phyloP scores from a whole-genome alignment of 768 basidiomycete species.

The Mycena alexandri region DNA sequence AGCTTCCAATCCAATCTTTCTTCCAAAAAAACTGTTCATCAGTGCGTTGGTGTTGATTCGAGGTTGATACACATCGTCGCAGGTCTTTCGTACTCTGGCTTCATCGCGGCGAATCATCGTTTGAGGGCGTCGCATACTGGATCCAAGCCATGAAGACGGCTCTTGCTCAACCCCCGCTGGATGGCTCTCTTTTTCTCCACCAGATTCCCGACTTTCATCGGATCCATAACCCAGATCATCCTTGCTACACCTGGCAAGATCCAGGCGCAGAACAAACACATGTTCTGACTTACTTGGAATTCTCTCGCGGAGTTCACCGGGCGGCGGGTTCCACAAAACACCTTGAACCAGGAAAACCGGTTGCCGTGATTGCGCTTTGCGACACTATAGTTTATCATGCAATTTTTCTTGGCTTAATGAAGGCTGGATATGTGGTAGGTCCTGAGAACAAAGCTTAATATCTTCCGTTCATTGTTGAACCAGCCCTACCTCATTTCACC shows the following conservation, averaged over 20 bases:
- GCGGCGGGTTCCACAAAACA: not conserved
- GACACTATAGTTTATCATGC: not conserved
- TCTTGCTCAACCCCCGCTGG: not conserved
- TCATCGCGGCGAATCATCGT: too few species aligned
- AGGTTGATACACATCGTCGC: too few species aligned
- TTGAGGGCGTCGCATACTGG: too few species aligned
- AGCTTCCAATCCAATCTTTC: too few species aligned
- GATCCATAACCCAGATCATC: not conserved
- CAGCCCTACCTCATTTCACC: not conserved
- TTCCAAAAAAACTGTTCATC: too few species aligned
- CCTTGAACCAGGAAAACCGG: not conserved
- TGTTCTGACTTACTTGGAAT: not conserved
- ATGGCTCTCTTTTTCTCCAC: not conserved
- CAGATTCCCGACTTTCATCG: not conserved
- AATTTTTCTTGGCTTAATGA: not conserved
- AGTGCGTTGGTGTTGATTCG: too few species aligned
- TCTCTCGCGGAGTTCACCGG: not conserved
- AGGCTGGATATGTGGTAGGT: not conserved
- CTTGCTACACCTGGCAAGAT: not conserved
- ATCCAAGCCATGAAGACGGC: not conserved
- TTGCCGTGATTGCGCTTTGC: not conserved
- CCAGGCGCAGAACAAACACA: not conserved
- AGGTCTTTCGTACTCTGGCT: too few species aligned
- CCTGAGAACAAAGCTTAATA: not conserved
- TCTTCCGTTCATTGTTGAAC: too few species aligned